These are phyloP conservation scores for Wickerhamiella azyma DNA, from an alignment of 805 yeast species.

Conservation along the genomic window DNA sequence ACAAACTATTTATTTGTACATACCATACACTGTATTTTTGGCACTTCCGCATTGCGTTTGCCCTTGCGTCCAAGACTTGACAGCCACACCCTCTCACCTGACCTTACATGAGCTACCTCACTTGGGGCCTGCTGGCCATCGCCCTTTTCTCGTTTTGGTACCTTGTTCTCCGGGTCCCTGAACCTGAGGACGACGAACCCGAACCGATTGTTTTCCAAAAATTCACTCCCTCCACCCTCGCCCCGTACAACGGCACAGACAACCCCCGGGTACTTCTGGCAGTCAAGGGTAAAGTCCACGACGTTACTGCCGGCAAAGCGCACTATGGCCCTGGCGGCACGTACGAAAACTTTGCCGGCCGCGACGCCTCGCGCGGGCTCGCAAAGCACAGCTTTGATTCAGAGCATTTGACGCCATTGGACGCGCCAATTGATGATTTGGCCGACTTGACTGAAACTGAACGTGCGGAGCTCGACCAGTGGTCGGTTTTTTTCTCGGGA, in stretches of 20 bases:
- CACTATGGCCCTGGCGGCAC: slow-evolving; percentile 97
- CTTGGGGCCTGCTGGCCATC: slow-evolving; percentile 1
- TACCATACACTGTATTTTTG: too few species aligned
- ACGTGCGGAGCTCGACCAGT: slow-evolving; percentile 53
- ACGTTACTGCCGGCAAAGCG: slow-evolving; percentile 62
- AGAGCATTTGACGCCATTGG: slow-evolving; percentile 49
- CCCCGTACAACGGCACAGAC: slow-evolving; percentile 68
- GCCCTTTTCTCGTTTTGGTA: neutral
- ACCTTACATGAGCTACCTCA: neutral
- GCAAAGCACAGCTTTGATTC: slow-evolving; percentile 77
- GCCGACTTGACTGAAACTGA: slow-evolving; percentile 49
- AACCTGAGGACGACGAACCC: slow-evolving; percentile 9
- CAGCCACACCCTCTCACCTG: too few species aligned
- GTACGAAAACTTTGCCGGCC: slow-evolving; percentile 86
- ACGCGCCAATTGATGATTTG: slow-evolving; percentile 65
- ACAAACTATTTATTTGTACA: too few species aligned
- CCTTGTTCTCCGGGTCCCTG: neutral
- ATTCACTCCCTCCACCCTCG: slow-evolving; percentile 64
- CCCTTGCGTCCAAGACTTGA: too few species aligned
- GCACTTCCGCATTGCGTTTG: too few species aligned
- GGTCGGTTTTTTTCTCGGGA: slow-evolving; percentile 71
- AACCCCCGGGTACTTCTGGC: slow-evolving; percentile 72
- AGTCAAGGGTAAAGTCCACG: slow-evolving; percentile 75
- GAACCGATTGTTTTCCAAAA: slow-evolving; percentile 26
- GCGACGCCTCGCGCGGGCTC: slow-evolving; percentile 86